A percentile compares a stretch with the other conserved stretches of the same genome.
Conservation (phyloP, 169 alveolate genomes). For the Plasmodium relictum region DNA sequence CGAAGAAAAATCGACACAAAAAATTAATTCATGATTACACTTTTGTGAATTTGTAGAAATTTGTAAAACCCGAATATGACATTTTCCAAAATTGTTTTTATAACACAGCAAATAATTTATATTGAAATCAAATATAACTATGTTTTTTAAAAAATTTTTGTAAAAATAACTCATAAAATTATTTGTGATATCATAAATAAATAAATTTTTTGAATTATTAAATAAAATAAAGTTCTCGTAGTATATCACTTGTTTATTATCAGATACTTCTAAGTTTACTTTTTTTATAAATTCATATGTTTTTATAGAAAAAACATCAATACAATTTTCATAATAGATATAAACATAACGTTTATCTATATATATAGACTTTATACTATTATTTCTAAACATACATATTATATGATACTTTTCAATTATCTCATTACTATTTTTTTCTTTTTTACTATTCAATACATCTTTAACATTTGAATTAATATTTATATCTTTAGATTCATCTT, state of each 20-base stretch:
- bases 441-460: not conserved
- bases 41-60: constrained; percentile 33
- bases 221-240: constrained; percentile 64
- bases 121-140: constrained; percentile 73
- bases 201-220: constrained; percentile 73
- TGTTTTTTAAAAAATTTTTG: constrained; percentile 77
- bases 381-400: constrained; percentile 73
- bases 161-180: constrained; percentile 69
- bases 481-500: not conserved
- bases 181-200: constrained; percentile 73
- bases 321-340: constrained; percentile 58
- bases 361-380: constrained; percentile 67
- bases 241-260: constrained; percentile 67
- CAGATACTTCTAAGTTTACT: constrained; percentile 35
- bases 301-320: constrained; percentile 68
- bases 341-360: constrained; percentile 46
- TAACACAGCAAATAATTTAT: constrained; percentile 72
- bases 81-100: constrained; percentile 76
- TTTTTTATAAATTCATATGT: constrained; percentile 59
- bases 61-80: constrained; percentile 75
- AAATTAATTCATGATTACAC: constrained; percentile 76
- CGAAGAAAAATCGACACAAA: constrained; percentile 75
- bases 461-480: not conserved
- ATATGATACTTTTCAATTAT: constrained; percentile 46
- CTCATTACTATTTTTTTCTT: constrained; percentile 10